A percentile compares a stretch with the other conserved stretches of the same genome.
phyloP scores from a whole-genome alignment of 2,329 filamentous ascomycete species.

The Hysterium pulicare region DNA sequence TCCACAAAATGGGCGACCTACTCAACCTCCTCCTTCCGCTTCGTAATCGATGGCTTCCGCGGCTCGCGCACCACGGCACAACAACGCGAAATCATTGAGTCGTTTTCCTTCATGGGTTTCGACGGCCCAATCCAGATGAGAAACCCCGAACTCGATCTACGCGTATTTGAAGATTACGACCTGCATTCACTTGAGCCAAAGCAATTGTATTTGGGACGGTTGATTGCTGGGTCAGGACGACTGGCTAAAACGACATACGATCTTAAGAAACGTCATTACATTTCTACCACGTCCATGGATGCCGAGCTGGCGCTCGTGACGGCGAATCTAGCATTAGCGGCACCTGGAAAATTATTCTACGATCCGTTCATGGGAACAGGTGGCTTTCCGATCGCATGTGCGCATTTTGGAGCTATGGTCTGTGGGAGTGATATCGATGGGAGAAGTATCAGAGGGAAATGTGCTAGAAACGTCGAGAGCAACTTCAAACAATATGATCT shows the following conservation, averaged over 20 bases:
- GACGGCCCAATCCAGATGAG: constrained; percentile 75
- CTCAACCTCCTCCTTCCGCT: constrained; percentile 68
- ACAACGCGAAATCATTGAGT: constrained; percentile 75
- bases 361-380: constrained; percentile 96
- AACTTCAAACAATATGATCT: constrained; percentile 87
- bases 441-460: constrained; percentile 71
- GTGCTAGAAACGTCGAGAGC: constrained; percentile 52
- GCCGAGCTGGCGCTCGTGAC: constrained; percentile 87
- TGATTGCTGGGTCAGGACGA: constrained; percentile 64
- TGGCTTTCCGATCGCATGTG: constrained; percentile 84
- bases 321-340: constrained; percentile 83
- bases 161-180: constrained; percentile 78
- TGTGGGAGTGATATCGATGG: constrained; percentile 94
- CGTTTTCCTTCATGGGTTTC: constrained; percentile 75
- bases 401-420: constrained; percentile 80
- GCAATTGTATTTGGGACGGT: constrained; percentile 68
- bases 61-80: constrained; percentile 62
- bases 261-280: constrained; percentile 89
- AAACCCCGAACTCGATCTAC: constrained; percentile 65
- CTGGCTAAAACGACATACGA: constrained; percentile 72
- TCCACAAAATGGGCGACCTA: constrained; percentile 66
- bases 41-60: constrained; percentile 78
- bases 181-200: constrained; percentile 51
- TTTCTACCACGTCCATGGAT: constrained; percentile 96
- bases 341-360: constrained; percentile 80